Evolutionary conservation across 2,329 filamentous ascomycete genomes (phyloP).

Genomic region (Ambrosiella xylebori): DNA sequence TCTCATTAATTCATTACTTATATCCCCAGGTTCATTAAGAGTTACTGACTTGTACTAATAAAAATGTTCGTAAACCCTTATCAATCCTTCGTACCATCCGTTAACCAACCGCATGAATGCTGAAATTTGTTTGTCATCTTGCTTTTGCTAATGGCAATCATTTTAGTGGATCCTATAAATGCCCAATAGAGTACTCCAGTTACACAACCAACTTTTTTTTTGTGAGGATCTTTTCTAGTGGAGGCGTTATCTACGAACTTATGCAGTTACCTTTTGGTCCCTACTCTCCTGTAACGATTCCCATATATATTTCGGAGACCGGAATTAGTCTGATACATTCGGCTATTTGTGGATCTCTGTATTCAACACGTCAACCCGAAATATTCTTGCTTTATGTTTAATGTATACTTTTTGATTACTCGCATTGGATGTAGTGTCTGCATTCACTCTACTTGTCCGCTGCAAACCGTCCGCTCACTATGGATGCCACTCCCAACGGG

Average conservation of each 20-base stretch:
- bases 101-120: not conserved
- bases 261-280: too few species aligned
- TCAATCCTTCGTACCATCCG: not conserved
- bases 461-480: not conserved
- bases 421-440: not conserved
- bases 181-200: not conserved
- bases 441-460: not conserved
- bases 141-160: not conserved
- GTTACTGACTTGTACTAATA: not conserved
- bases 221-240: not conserved
- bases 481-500: constrained; percentile 8
- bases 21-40: not conserved
- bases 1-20: not conserved
- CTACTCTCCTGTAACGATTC: too few species aligned
- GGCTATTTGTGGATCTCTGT: too few species aligned
- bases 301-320: too few species aligned
- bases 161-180: not conserved
- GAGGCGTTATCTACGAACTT: too few species aligned
- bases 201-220: not conserved
- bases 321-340: too few species aligned
- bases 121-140: not conserved
- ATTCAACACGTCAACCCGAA: too few species aligned
- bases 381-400: not conserved
- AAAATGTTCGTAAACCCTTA: not conserved
- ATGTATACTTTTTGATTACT: not conserved